phyloP scores from a whole-genome alignment of 345 rosid genomes.

The Lumnitzera racemosa region DNA sequence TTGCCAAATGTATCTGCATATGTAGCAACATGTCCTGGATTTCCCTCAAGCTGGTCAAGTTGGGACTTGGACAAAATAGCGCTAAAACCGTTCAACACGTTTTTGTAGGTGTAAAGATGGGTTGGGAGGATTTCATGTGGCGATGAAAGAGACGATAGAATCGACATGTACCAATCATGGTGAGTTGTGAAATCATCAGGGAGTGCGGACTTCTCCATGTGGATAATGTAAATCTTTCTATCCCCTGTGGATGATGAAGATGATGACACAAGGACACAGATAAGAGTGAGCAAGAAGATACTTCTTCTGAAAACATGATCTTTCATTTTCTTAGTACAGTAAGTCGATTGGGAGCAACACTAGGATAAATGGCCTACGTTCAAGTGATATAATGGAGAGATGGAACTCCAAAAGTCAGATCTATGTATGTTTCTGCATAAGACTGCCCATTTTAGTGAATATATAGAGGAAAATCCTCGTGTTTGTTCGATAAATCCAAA shows the following conservation, averaged over 20 bases:
- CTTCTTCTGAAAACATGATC: background rate
- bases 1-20: conserved; percentile 34
- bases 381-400: too few relatives aligned
- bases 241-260: conserved; percentile 2
- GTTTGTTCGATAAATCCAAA: too few relatives aligned
- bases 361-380: too few relatives aligned
- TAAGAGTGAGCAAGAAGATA: conserved; percentile 11
- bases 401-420: too few relatives aligned
- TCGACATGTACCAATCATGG: conserved; percentile 39
- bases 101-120: conserved; percentile 43
- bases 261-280: conserved; percentile 7
- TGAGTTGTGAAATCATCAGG: conserved; percentile 24
- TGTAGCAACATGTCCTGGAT: conserved; percentile 30
- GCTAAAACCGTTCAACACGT: conserved; percentile 37
- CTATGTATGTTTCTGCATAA: too few relatives aligned
- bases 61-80: conserved; percentile 32
- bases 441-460: too few relatives aligned
- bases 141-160: conserved; percentile 29
- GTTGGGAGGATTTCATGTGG: conserved; percentile 14
- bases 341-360: background rate
- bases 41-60: conserved; percentile 21
- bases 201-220: conserved; percentile 35
- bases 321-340: conserved; percentile 11
- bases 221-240: conserved; percentile 25
- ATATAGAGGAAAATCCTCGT: too few relatives aligned